Evolutionary conservation across 164 flowering plant genomes (phyloP).

Genomic region (Magnolia kwangsiensis): DNA sequence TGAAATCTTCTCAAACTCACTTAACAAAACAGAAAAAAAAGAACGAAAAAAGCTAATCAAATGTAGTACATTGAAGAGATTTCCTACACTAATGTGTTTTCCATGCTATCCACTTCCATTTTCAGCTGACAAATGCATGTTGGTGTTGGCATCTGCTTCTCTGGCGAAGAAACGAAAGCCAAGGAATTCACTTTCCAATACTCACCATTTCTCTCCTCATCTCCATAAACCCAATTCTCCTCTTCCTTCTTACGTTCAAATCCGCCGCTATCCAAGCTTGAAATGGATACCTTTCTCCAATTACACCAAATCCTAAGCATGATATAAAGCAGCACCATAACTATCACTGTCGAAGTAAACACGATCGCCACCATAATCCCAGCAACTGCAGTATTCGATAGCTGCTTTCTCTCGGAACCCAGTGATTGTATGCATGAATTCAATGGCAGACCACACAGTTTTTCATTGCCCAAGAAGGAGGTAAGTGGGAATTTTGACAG

Average conservation of each 20-base stretch:
- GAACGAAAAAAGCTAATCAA: not conserved
- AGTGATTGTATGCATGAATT: conserved; percentile 28
- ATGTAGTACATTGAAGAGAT: not conserved
- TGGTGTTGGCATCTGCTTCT: conserved; percentile 19
- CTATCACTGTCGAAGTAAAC: conserved; percentile 64
- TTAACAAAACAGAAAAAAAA: too few species aligned
- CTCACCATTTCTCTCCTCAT: conserved; percentile 35
- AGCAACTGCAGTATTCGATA: conserved; percentile 49
- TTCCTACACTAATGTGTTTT: conserved; percentile 19
- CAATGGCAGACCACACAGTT: conserved; percentile 77
- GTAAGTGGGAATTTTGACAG: conserved; percentile 59
- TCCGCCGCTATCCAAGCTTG: conserved; percentile 47
- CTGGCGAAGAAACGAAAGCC: conserved; percentile 30
- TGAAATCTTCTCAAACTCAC: not conserved
- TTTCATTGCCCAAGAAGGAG: conserved; percentile 61
- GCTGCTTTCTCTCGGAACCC: conserved; percentile 19
- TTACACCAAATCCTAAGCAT: conserved; percentile 89
- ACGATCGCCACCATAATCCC: conserved; percentile 74
- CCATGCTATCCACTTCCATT: conserved; percentile 19
- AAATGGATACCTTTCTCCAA: conserved; percentile 64
- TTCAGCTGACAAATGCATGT: conserved; percentile 41
- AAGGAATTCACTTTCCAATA: conserved; percentile 49
- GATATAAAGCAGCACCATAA: conserved; percentile 59
- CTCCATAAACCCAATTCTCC: conserved; percentile 41
- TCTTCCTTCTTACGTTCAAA: conserved; percentile 39